phyloP scores from a whole-genome alignment of 2,329 filamentous ascomycete species.

The Aureobasidium pullulans region DNA sequence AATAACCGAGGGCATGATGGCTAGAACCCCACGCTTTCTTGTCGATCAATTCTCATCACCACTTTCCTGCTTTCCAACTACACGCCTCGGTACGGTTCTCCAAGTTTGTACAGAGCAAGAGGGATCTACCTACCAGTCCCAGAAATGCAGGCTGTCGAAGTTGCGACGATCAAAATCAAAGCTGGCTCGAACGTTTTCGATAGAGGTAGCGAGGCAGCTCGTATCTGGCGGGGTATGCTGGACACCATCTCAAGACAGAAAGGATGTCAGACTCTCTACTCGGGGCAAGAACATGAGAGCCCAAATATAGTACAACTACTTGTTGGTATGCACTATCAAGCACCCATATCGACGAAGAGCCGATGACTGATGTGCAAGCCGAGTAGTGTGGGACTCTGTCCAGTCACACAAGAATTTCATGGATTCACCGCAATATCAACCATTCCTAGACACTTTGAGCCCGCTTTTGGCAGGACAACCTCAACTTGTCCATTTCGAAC shows the following conservation, averaged over 20 bases:
- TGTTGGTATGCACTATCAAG: conserved; percentile 29
- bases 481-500: conserved; percentile 29
- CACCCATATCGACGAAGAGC: not conserved
- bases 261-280: conserved; percentile 31
- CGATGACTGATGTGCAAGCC: not conserved
- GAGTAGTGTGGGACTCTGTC: conserved; percentile 37
- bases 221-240: conserved; percentile 27
- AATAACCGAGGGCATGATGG: no score
- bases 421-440: conserved; percentile 27
- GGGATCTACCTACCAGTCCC: not conserved
- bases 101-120: not conserved
- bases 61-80: not conserved
- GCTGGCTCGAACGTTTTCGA: conserved; percentile 29
- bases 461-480: conserved; percentile 24
- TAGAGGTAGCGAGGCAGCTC: conserved; percentile 21
- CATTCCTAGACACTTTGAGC: conserved; percentile 30
- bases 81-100: not conserved
- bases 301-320: conserved; percentile 30
- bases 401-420: conserved; percentile 36
- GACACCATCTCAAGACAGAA: conserved; percentile 29
- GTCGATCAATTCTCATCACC: not conserved
- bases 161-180: conserved; percentile 33
- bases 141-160: conserved; percentile 33
- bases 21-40: not conserved
- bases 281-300: conserved; percentile 34